Evolutionary conservation across 345 rosid genomes (phyloP), one percentile per base, ranked within the genome.

Genomic region (Clarkia xantiana): DNA sequence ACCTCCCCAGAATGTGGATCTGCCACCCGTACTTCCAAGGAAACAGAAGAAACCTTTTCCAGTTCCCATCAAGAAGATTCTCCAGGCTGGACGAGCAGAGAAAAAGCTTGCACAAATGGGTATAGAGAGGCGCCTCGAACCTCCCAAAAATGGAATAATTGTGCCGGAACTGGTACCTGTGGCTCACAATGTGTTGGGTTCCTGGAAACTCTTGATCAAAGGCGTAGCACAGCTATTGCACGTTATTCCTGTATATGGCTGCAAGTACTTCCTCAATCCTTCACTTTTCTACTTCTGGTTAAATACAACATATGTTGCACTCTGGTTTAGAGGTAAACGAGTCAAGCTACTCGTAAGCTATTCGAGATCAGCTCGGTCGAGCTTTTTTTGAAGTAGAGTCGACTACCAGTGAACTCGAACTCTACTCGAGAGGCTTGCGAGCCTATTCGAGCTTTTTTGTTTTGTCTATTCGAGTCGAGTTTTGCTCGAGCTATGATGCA

Each of bases 41-140:
- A 77, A 67, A 25, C 73, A 82, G 84, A 90, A 90, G 76, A 90
- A 90, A 54, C 95, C 94, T 38, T 89, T 57, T 60, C 87, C 90
- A 40, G 44, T 89, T 59, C 90, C 94, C 40, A 40, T 82, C 40
- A 79, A 65, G 70, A 66, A 78, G 70, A 85, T 89, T 53, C 74
- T 66, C 51, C 74, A 67, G 59, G 77, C 63, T 38, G 84, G 79
- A 14, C 75, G 75, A 67, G 68, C 58, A 55, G 75, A 78, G 45
- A 89, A 68, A 69, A 82, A 74, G 62, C 90, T 82, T 55, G 95
- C 86, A 5, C 73, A 79, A 58, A 69, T 55, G 91, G 94, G 95
- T 11, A 68, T 85, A 29, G 95, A 90, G 67, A 78, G 76, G 75
- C 88, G 71, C 17, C 75, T 85, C 51, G 65, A 78, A 57, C 90